These are phyloP conservation scores for Eucalyptus marginata DNA, from an alignment of 345 rosid genomes.

Conservation along the genomic window DNA sequence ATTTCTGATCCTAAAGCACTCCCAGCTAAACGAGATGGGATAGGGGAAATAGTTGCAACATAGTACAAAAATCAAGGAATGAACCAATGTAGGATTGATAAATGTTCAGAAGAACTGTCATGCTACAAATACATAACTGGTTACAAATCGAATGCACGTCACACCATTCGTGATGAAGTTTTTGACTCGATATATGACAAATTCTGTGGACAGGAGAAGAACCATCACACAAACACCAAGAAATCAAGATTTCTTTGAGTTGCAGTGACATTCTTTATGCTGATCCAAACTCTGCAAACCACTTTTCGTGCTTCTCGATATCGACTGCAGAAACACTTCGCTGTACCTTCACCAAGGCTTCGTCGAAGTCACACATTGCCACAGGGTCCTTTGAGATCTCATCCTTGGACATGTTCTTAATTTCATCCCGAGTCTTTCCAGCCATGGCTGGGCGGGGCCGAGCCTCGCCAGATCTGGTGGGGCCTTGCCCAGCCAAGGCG, in stretches of 20 bases:
- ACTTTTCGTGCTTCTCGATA: constrained; percentile 95
- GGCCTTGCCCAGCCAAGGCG: too few relatives aligned
- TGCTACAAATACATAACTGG: neutral
- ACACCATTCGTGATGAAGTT: neutral
- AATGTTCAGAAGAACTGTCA: neutral
- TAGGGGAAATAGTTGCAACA: neutral
- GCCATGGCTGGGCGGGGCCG: constrained; percentile 24
- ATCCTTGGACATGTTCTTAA: constrained; percentile 96
- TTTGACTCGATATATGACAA: neutral
- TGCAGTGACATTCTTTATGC: constrained; percentile 21
- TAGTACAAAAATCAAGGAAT: neutral
- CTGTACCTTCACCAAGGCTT: constrained; percentile 87
- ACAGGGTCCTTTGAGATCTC: constrained; percentile 97
- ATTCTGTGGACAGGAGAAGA: neutral
- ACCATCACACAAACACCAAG: neutral
- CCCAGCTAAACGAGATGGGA: neutral
- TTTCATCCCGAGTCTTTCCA: constrained; percentile 96
- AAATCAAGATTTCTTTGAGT: neutral
- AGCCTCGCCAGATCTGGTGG: too few relatives aligned
- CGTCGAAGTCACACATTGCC: constrained; percentile 99
- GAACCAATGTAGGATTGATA: neutral
- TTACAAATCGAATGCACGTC: neutral
- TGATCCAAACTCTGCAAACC: constrained; percentile 93
- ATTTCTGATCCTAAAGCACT: neutral
- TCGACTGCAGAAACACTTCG: constrained; percentile 88